Conservation (phyloP, 768 basidiomycete genomes). For the Vishniacozyma victoriae region DNA sequence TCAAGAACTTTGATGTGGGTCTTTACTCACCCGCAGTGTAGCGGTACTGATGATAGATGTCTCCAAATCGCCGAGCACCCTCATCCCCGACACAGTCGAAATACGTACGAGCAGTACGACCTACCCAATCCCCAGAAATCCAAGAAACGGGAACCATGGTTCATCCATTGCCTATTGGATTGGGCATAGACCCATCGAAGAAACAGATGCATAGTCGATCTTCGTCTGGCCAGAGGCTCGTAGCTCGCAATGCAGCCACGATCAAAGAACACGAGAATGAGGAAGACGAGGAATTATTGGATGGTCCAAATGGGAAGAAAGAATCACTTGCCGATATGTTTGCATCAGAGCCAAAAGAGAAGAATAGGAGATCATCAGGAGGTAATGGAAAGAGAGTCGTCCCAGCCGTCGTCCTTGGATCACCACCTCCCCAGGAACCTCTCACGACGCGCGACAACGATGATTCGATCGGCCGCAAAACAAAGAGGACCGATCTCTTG, state of each 20-base stretch:
- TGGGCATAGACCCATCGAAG: too few species aligned
- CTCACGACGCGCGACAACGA: not conserved
- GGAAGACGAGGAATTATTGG: not conserved
- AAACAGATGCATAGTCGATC: too few species aligned
- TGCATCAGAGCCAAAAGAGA: constrained; percentile 11
- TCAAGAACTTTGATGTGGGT: constrained; percentile 87
- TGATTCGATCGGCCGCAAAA: not conserved
- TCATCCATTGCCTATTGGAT: not conserved
- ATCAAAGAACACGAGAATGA: constrained; percentile 20
- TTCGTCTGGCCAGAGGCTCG: too few species aligned
- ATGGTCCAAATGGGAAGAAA: not conserved
- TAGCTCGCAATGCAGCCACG: not conserved
- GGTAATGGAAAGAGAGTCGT: constrained; percentile 13
- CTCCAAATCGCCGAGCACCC: not conserved
- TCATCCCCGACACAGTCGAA: not conserved
- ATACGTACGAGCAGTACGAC: not conserved
- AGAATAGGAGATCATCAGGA: not conserved
- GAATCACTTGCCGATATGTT: constrained; percentile 28
- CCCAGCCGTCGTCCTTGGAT: constrained; percentile 33
- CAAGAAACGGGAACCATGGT: too few species aligned
- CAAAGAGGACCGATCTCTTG: not conserved
- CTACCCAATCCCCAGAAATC: not conserved
- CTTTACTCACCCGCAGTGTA: not conserved
- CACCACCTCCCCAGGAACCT: constrained; percentile 22
- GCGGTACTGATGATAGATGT: not conserved